Base-by-base conservation (phyloP, 2,329 filamentous ascomycete species). In the Aotearoamyces nothofagi region DNA sequence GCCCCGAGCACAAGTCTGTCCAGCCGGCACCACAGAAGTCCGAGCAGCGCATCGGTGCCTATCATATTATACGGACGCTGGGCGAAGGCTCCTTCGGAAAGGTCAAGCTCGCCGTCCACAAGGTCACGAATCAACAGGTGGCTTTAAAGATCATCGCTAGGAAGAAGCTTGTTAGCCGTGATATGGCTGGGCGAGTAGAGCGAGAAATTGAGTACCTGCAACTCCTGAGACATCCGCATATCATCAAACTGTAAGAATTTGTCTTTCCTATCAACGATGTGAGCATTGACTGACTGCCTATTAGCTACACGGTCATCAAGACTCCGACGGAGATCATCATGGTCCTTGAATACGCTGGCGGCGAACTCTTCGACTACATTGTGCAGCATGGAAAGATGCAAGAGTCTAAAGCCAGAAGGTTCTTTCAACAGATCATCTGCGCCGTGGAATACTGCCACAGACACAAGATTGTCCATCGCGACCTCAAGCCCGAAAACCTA, bases 361-460 rank as follows among this genome's bases (percentile, higher is more conserved):
- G 82, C 36, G 90, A 98, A 56, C 66, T 98, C 35, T 98, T 98
- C 56, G 87, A 98, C 55, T 96, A 96, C 57, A 90, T 98, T 37
- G 90, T 98, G 33, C 78, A 86, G 49, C 76, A 94, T 50, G 90
- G 90, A 31, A 77, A 81, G 49, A 83, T 96, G 67, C 74, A 78
- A 42, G 90, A 98, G 54, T 68, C 76, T 35, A 81, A 92, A 51
- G 90, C 90, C n/a, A 76, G 90, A 33, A 83, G 87, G 42, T 94
- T 98, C 62, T 98, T 98, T 56, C 90, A 98, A 56, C 90, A 98
- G 56, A 98, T 98, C 57, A 80, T 98, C 30, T 94, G 90, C 53
- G 90, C 90, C 24, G 90, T 98, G 43, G 90, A 98, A 53, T 98
- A 98, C 58, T 98, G 90, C 50, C 90, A 98, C 57, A 72, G 90